These are phyloP conservation scores for Penicillium sp. DNA, from an alignment of 2,329 filamentous ascomycete species.

Conservation along the genomic window DNA sequence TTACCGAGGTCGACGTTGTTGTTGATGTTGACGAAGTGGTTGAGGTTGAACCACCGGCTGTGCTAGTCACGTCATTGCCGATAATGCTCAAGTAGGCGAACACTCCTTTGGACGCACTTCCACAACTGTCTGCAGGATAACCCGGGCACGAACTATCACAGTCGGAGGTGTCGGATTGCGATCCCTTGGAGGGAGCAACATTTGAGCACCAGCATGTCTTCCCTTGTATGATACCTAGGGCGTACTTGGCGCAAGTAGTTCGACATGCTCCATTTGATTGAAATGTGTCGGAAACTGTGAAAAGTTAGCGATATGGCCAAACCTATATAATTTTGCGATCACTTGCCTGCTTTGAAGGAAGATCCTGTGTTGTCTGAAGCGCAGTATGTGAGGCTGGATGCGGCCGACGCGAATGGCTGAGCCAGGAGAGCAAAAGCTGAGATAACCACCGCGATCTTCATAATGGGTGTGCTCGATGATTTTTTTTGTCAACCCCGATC, in stretches of 20 bases:
- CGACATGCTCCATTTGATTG: constrained; percentile 48
- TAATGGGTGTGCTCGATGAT: constrained; percentile 9
- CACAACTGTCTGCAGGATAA: constrained; percentile 48
- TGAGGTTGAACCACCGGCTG: constrained; percentile 21
- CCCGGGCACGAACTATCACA: constrained; percentile 47
- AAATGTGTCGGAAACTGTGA: constrained; percentile 38
- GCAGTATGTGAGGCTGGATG: constrained; percentile 40
- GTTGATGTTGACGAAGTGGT: constrained; percentile 17
- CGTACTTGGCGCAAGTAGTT: constrained; percentile 42
- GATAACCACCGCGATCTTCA: constrained; percentile 22
- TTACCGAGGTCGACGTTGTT: constrained; percentile 25
- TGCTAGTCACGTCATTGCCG: constrained; percentile 33
- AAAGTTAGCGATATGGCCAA: constrained; percentile 7
- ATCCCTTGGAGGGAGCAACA: constrained; percentile 40
- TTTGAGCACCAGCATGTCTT: constrained; percentile 51
- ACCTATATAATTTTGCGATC: not conserved
- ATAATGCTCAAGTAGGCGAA: constrained; percentile 45
- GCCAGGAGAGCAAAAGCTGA: constrained; percentile 27
- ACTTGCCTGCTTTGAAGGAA: constrained; percentile 37
- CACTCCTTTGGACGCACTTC: constrained; percentile 37
- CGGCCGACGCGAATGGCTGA: constrained; percentile 19
- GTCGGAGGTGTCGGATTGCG: constrained; percentile 26
- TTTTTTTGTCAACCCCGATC: not conserved
- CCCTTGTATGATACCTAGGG: constrained; percentile 47
- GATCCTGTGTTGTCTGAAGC: constrained; percentile 47